Evolutionary conservation across 768 basidiomycete species (phyloP).

Genomic region (Leccinum disarticulatum): DNA sequence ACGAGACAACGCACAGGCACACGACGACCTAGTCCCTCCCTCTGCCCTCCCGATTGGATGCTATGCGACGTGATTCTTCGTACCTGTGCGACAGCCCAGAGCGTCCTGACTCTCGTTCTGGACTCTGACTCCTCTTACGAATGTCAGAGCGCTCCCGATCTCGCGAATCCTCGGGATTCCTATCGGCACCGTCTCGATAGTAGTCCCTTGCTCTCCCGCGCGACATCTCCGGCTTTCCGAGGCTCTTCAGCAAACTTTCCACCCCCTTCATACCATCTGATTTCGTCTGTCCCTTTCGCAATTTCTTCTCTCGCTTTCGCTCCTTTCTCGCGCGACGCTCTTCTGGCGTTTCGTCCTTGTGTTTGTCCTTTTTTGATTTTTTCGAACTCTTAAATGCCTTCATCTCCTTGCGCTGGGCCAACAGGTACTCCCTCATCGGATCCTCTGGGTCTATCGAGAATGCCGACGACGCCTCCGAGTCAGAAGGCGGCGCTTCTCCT

Average conservation of each 20-base stretch:
- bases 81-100: conserved; percentile 4
- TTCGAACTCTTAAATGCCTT: conserved; percentile 63
- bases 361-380: conserved; percentile 61
- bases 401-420: conserved; percentile 71
- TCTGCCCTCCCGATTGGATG: conserved; percentile 1
- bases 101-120: conserved; percentile 14
- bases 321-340: conserved; percentile 77
- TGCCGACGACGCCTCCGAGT: conserved; percentile 62
- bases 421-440: conserved; percentile 93
- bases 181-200: conserved; percentile 11
- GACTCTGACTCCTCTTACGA: conserved; percentile 19
- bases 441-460: conserved; percentile 91
- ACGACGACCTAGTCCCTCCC: conserved; percentile 1
- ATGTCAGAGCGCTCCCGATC: conserved; percentile 16
- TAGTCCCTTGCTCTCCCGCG: conserved; percentile 13
- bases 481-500: conserved; percentile 58
- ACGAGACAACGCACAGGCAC: conserved; percentile 5
- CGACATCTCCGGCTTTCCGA: conserved; percentile 32
- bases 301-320: conserved; percentile 68
- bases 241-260: conserved; percentile 58
- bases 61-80: conserved; percentile 2
- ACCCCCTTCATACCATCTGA: conserved; percentile 66
- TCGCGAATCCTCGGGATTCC: conserved; percentile 12
- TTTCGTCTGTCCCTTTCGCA: conserved; percentile 48
- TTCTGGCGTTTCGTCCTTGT: conserved; percentile 75